Conservation (phyloP, 2,329 filamentous ascomycete species). For the Cadophora luteo-olivacea region DNA sequence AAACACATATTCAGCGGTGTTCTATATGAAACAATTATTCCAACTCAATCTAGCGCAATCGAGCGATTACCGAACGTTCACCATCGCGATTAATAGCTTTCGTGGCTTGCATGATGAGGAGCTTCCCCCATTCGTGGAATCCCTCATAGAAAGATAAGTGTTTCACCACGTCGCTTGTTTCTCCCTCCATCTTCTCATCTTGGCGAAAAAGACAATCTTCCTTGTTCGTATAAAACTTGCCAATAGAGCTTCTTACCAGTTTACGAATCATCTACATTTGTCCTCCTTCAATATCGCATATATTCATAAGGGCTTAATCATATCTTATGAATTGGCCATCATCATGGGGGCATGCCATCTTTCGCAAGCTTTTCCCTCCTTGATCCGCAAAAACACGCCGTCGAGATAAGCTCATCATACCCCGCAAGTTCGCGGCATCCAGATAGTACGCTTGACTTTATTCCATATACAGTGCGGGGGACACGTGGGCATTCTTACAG, state of each 20-base stretch:
- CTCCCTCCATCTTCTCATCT: neutral
- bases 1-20: neutral
- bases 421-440: neutral
- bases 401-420: neutral
- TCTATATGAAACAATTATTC: constrained; percentile 8
- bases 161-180: neutral
- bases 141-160: no score
- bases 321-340: neutral
- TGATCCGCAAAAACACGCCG: neutral
- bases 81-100: neutral
- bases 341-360: neutral
- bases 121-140: constrained; percentile 12
- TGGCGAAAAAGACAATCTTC: neutral
- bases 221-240: neutral
- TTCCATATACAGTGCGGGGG: neutral
- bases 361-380: neutral
- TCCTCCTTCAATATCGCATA: neutral
- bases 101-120: neutral
- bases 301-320: neutral
- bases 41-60: constrained; percentile 6
- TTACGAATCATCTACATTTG: neutral
- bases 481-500: neutral
- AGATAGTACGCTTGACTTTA: neutral
- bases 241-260: neutral
- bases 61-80: neutral